Evolutionary conservation across 768 basidiomycete species (phyloP).

Genomic region (Coprinopsis strossmayeri): DNA sequence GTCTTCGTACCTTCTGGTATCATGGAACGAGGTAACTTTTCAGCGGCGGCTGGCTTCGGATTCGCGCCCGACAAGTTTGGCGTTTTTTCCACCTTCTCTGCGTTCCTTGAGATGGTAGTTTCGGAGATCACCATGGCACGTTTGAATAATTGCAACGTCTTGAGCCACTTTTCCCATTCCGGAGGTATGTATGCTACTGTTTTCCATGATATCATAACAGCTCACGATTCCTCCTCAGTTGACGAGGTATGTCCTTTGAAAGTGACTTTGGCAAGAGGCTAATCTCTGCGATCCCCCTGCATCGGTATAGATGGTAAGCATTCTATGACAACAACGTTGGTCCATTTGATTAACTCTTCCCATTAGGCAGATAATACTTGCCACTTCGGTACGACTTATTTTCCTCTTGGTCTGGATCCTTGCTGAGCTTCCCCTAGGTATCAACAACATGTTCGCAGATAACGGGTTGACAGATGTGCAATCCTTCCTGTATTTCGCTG

Average conservation of each 20-base stretch:
- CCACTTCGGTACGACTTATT: constrained; percentile 29
- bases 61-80: constrained; percentile 79
- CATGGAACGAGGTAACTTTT: constrained; percentile 82
- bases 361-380: constrained; percentile 43
- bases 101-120: constrained; percentile 87
- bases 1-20: constrained; percentile 82
- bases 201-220: not conserved
- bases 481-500: constrained; percentile 84
- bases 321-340: not conserved
- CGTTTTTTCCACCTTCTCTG: constrained; percentile 87
- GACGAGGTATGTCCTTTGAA: constrained; percentile 42
- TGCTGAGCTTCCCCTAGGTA: constrained; percentile 51
- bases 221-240: constrained; percentile 29
- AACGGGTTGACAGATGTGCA: constrained; percentile 79
- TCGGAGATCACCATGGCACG: constrained; percentile 93
- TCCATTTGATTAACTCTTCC: constrained; percentile 2
- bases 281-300: constrained; percentile 1
- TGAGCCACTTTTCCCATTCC: constrained; percentile 86
- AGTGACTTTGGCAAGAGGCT: not conserved
- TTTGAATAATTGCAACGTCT: constrained; percentile 80
- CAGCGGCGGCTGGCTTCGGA: constrained; percentile 83
- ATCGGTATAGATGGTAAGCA: constrained; percentile 23
- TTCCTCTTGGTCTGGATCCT: not conserved
- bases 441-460: constrained; percentile 86
- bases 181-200: constrained; percentile 44